These are phyloP conservation scores for Candida suzukii DNA, from an alignment of 805 yeast genomes.

Conservation along the genomic window DNA sequence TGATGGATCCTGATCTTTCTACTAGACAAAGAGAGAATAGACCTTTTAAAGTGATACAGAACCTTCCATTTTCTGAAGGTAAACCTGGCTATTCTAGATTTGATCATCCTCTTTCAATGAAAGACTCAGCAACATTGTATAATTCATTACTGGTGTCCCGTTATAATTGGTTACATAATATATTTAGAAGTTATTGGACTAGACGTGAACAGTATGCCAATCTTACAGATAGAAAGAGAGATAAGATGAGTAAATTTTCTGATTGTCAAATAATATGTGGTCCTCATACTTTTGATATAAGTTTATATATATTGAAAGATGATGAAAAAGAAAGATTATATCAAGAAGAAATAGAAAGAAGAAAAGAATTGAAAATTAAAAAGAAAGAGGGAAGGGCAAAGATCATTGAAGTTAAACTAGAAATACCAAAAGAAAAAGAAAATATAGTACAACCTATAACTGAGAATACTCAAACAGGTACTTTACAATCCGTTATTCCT, in stretches of 20 bases:
- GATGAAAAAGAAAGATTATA: slow-evolving; percentile 51
- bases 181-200: slow-evolving; percentile 76
- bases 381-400: slow-evolving; percentile 2
- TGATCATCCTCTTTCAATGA: slow-evolving; percentile 58
- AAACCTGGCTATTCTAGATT: slow-evolving; percentile 60
- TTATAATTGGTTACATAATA: slow-evolving; percentile 53
- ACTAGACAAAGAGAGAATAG: slow-evolving; percentile 26
- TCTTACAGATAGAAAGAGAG: slow-evolving; percentile 46
- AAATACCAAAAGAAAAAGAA: too few species aligned
- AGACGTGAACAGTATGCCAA: slow-evolving; percentile 40
- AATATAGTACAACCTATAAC: too few species aligned
- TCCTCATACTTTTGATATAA: slow-evolving; percentile 72
- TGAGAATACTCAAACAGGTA: too few species aligned
- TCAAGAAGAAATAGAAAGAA: slow-evolving; percentile 22
- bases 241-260: slow-evolving; percentile 81
- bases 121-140: slow-evolving; percentile 68
- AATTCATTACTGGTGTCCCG: slow-evolving; percentile 71
- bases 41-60: slow-evolving; percentile 62
- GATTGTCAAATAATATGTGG: slow-evolving; percentile 71
- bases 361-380: slow-evolving; percentile 22
- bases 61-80: slow-evolving; percentile 59
- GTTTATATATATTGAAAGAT: slow-evolving; percentile 80
- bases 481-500: too few species aligned
- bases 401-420: not conserved
- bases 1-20: slow-evolving; percentile 21